Evolutionary conservation across 352 stramenopile genomes (phyloP).

Genomic region (Phytopythium montanum): DNA sequence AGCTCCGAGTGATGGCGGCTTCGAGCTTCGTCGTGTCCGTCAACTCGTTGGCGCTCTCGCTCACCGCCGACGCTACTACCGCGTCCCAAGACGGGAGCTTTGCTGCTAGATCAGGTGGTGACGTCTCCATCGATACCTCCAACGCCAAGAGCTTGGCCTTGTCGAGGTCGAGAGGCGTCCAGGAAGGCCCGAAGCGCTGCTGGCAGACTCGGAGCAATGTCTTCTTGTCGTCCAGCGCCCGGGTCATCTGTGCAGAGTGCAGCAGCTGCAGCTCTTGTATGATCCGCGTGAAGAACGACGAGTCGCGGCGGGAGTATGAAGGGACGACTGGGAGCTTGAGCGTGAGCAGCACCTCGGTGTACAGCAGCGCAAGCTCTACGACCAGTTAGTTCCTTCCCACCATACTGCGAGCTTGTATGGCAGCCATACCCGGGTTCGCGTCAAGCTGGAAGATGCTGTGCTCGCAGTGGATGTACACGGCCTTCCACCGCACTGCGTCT

Average conservation of each 20-base stretch:
- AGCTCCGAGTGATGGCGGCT: not conserved
- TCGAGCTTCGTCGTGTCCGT: not conserved
- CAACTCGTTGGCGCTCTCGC: not conserved
- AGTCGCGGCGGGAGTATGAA: constrained; percentile 11
- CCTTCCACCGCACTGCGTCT: constrained; percentile 45
- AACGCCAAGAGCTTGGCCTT: constrained; percentile 4
- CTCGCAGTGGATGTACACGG: constrained; percentile 41
- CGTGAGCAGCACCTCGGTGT: constrained; percentile 21
- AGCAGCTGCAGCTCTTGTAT: constrained; percentile 35
- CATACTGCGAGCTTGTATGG: too few species aligned
- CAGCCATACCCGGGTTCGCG: constrained; percentile 33
- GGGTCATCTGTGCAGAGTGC: constrained; percentile 28
- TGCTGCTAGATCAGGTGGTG: not conserved
- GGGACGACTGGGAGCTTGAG: constrained; percentile 21
- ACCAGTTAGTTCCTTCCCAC: not conserved
- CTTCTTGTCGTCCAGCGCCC: constrained; percentile 33
- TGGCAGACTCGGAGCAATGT: constrained; percentile 18
- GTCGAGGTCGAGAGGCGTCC: constrained; percentile 11
- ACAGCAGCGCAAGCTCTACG: constrained; percentile 33
- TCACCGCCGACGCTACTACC: not conserved
- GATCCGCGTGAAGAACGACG: constrained; percentile 28
- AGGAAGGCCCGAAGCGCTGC: constrained; percentile 17
- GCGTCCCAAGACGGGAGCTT: not conserved
- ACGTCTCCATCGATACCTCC: not conserved
- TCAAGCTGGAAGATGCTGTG: constrained; percentile 43